Base-by-base conservation (phyloP, 441 rosid species). In the Manihot esculenta region DNA sequence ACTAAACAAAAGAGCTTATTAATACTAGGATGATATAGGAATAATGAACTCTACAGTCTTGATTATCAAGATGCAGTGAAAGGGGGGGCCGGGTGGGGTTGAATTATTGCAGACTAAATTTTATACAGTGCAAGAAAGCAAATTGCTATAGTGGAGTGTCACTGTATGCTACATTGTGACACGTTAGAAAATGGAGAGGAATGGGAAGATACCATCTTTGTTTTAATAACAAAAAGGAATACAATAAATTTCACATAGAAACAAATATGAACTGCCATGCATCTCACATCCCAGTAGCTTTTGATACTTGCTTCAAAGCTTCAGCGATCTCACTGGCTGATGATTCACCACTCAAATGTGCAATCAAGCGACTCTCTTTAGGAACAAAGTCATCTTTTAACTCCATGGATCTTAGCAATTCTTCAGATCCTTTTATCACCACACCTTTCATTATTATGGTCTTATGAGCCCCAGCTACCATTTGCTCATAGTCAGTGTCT, bases 391-490 rank as follows among this genome's bases (percentile, higher is more conserved):
- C 99, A 35, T 85, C 87, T 72, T 86, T 85, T 10, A 87, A 64
- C 70, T 89, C 89, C 10, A 78, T 82, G 12, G 83, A 72, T 80
- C 97, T 79, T 26, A 87, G 88, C 76, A 90, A 78, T 47, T 83
- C 89, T 58, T 85, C 92, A 0, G 92, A 92, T 10, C 97, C 93
- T 56, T 79, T 80, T 2, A 72, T 61, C 71, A 85, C 96, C 3
- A 77, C 79, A 8, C 84, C 89, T 68, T 90, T 88, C 77, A 92
- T 69, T 59, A 94, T 82, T 72, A 92, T 71, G 14, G 91, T 90
- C 84, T 86, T 92, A 66, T 92, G 97, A 20, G 93, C 80, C 4
- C 99, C 99, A 0, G 94, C 83, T 47, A 92, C 89, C 81, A 94
- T 66, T 51, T 92, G 94, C 66, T 94, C 97, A 3, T 89, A 87